A percentile compares a stretch with the other conserved stretches of the same genome.
phyloP scores from a whole-genome alignment of 805 yeast genomes.

The Candida hungchunana region DNA sequence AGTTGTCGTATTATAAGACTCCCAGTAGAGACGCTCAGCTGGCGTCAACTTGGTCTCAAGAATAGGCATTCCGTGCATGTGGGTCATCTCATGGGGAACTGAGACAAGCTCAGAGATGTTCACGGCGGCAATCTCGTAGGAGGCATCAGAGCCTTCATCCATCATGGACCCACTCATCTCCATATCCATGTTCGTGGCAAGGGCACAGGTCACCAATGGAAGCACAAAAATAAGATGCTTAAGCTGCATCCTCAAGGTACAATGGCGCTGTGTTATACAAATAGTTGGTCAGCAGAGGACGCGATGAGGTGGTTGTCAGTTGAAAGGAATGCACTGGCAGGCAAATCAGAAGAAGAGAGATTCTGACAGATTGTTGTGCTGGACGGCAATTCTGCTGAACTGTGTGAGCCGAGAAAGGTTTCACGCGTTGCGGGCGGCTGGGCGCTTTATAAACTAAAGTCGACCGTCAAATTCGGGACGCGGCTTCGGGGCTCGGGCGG shows the following conservation, averaged over 20 bases:
- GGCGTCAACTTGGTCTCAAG: constrained; percentile 61
- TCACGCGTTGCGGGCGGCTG: constrained; percentile 1
- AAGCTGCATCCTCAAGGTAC: constrained; percentile 4
- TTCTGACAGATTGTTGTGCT: too few species aligned
- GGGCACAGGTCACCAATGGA: constrained; percentile 6
- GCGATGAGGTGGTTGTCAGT: too few species aligned
- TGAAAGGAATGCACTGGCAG: too few species aligned
- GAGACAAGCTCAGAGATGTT: constrained; percentile 28
- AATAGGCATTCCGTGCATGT: constrained; percentile 72
- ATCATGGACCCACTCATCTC: constrained; percentile 11
- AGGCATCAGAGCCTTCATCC: constrained; percentile 1
- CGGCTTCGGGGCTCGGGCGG: constrained; percentile 9
- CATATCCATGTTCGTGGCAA: constrained; percentile 27
- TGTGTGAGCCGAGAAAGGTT: background rate
- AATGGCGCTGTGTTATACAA: too few species aligned
- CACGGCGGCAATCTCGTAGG: constrained; percentile 4
- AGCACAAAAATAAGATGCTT: constrained; percentile 4
- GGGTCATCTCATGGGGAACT: constrained; percentile 41
- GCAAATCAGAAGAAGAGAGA: too few species aligned
- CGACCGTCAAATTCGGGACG: background rate
- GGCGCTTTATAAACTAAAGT: constrained; percentile 1
- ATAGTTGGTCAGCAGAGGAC: too few species aligned
- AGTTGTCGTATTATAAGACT: constrained; percentile 69
- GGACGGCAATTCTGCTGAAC: too few species aligned
- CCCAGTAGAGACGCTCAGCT: constrained; percentile 76